Evolutionary conservation across 2,329 filamentous ascomycete species (phyloP).

Genomic region (Epichloe sp.): DNA sequence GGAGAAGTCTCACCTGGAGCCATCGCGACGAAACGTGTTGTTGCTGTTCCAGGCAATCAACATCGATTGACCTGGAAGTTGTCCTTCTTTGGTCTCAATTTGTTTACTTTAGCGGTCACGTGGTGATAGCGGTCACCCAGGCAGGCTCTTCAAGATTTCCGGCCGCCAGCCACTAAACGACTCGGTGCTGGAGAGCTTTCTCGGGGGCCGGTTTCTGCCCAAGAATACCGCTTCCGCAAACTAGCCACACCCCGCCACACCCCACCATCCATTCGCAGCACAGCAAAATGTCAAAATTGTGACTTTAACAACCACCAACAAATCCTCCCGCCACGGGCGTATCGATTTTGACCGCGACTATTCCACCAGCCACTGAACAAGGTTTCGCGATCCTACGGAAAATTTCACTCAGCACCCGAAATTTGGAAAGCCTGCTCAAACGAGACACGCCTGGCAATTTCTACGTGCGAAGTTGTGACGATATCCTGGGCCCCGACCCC

Average conservation of each 20-base stretch:
- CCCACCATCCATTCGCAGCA: constrained; percentile 24
- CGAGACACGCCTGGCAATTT: neutral
- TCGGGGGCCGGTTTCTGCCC: constrained; percentile 17
- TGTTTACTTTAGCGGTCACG: constrained; percentile 28
- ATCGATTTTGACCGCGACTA: neutral
- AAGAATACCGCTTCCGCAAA: constrained; percentile 14
- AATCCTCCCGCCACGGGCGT: neutral
- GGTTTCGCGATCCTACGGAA: neutral
- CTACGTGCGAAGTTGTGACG: neutral
- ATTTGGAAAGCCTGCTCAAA: neutral
- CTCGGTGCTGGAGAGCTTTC: no score
- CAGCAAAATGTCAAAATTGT: constrained; percentile 29
- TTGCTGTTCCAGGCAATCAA: neutral
- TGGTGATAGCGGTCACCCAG: constrained; percentile 14
- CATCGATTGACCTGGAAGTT: neutral
- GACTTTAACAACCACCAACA: constrained; percentile 1
- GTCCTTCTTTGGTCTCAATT: constrained; percentile 8
- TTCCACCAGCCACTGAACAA: neutral
- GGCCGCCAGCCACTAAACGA: no score
- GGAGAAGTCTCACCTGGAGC: constrained; percentile 25
- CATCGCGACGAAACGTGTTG: constrained; percentile 16
- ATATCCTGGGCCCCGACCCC: constrained; percentile 16
- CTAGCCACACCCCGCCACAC: constrained; percentile 26
- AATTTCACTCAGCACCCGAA: neutral
- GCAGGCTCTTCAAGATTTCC: neutral